Evolutionary conservation across 495 filamentous ascomycete genomes (phyloP).

Genomic region (Lasiosphaeria ovina): DNA sequence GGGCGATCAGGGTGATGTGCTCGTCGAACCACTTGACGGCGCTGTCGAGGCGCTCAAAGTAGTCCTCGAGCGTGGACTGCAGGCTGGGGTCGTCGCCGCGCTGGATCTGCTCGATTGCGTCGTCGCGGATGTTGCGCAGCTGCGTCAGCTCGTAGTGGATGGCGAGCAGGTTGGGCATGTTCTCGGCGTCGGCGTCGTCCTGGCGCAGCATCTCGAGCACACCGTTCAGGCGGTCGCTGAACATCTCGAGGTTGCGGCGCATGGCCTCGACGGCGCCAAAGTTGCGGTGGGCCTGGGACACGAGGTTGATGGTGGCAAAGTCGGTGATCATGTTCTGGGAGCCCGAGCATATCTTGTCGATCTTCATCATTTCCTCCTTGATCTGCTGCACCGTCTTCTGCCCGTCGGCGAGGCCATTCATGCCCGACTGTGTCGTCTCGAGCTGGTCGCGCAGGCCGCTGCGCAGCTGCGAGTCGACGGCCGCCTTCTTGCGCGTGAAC

Average conservation of each 20-base stretch:
- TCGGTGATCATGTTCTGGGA: constrained; percentile 94
- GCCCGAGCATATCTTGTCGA: constrained; percentile 95
- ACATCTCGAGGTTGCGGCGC: constrained; percentile 82
- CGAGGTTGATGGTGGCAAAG: constrained; percentile 92
- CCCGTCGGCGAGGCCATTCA: constrained; percentile 79
- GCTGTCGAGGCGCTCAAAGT: constrained; percentile 83
- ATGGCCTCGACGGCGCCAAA: constrained; percentile 90
- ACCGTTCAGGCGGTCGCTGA: constrained; percentile 69
- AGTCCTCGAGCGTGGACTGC: constrained; percentile 77
- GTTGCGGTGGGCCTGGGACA: constrained; percentile 90
- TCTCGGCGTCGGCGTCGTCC: constrained; percentile 80
- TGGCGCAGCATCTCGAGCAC: constrained; percentile 72
- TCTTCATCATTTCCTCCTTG: constrained; percentile 97
- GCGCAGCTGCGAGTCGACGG: constrained; percentile 84
- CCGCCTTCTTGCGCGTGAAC: constrained; percentile 90
- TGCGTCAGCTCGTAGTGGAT: constrained; percentile 89
- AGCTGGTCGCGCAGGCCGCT: constrained; percentile 85
- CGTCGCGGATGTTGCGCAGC: constrained; percentile 88
- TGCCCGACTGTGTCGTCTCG: constrained; percentile 86
- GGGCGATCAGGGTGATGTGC: constrained; percentile 80
- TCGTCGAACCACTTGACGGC: constrained; percentile 94
- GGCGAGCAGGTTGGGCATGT: constrained; percentile 86
- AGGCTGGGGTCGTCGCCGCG: constrained; percentile 69
- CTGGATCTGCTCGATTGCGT: constrained; percentile 91
- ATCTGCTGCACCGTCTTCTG: constrained; percentile 84